A percentile compares a stretch with the other conserved stretches of the same genome.
Conservation (phyloP, 768 basidiomycete species). For the Boletus edulis region DNA sequence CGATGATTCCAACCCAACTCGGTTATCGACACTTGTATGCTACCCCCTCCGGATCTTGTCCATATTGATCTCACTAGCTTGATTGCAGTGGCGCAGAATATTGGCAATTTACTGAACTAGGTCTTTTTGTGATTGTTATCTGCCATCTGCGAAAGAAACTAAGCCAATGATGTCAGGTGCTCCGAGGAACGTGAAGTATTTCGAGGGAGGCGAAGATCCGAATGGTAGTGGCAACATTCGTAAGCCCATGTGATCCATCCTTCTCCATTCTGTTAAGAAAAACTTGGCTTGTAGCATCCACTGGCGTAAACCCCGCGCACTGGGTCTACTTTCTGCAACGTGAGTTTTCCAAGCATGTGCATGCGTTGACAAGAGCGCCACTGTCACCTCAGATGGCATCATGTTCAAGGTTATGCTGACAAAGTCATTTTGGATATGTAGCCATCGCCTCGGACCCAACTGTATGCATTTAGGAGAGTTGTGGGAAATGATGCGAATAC, state of each 20-base stretch:
- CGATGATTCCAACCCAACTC: conserved; percentile 42
- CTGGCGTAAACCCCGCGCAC: conserved; percentile 47
- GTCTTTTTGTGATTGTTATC: conserved; percentile 15
- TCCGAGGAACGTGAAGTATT: conserved; percentile 39
- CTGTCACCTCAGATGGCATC: not conserved
- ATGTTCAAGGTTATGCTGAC: conserved; percentile 1
- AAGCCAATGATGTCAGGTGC: conserved; percentile 16
- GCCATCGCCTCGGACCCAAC: conserved; percentile 33
- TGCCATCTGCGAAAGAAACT: not conserved
- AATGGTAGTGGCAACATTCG: conserved; percentile 47
- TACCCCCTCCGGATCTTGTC: conserved; percentile 1
- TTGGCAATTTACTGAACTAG: conserved; percentile 48
- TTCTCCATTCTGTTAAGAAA: not conserved
- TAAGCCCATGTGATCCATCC: conserved; percentile 20
- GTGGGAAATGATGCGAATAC: not conserved
- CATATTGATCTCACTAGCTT: conserved; percentile 7
- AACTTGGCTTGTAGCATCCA: conserved; percentile 35
- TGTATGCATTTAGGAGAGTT: conserved; percentile 24
- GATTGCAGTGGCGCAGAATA: conserved; percentile 36
- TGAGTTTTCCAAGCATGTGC: conserved; percentile 17
- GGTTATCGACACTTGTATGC: conserved; percentile 48
- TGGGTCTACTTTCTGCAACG: conserved; percentile 45
- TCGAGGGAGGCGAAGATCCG: conserved; percentile 45
- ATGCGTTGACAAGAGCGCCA: not conserved
- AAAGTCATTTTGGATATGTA: conserved; percentile 8